A percentile compares a stretch with the other conserved stretches of the same genome.
Conservation (phyloP, 208 protist genomes). For the Crithidia brevicula region DNA sequence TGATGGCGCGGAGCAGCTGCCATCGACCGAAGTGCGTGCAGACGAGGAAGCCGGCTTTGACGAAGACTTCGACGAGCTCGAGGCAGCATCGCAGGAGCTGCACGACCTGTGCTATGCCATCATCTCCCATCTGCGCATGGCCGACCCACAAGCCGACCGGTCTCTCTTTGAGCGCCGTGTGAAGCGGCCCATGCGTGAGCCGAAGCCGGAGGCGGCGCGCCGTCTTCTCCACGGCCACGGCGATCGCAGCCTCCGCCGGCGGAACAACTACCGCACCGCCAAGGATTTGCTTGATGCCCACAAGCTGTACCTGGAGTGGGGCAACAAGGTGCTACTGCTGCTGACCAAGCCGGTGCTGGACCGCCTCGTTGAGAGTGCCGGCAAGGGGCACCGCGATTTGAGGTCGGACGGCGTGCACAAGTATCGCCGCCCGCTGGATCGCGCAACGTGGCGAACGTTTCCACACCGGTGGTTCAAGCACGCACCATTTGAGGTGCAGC, state of each 20-base stretch:
- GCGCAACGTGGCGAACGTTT: conserved; percentile 79
- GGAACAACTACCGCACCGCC: conserved; percentile 66
- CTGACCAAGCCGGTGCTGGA: conserved; percentile 78
- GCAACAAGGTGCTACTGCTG: conserved; percentile 82
- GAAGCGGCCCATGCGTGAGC: conserved; percentile 72
- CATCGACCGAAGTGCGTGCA: conserved; percentile 10
- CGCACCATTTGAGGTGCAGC: conserved; percentile 89
- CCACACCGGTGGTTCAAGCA: conserved; percentile 89
- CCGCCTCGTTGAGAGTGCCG: conserved; percentile 76
- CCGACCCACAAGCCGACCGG: conserved; percentile 64
- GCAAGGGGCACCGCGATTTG: conserved; percentile 61
- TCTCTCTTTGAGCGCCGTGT: conserved; percentile 72
- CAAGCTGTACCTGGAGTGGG: conserved; percentile 74
- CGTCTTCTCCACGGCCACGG: conserved; percentile 74
- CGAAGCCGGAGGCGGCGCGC: conserved; percentile 72
- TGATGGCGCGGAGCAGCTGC: background rate
- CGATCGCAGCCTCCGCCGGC: conserved; percentile 38
- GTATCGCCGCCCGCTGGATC: conserved; percentile 50
- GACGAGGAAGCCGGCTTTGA: conserved; percentile 31
- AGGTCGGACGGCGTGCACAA: conserved; percentile 74
- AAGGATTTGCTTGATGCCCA: conserved; percentile 69
- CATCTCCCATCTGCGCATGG: conserved; percentile 71
- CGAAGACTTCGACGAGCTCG: conserved; percentile 89
- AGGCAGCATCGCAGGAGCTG: conserved; percentile 90
- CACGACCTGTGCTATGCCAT: conserved; percentile 89